Evolutionary conservation across 768 basidiomycete species (phyloP).

Genomic region (Krasilnikovozyma curviuscula): DNA sequence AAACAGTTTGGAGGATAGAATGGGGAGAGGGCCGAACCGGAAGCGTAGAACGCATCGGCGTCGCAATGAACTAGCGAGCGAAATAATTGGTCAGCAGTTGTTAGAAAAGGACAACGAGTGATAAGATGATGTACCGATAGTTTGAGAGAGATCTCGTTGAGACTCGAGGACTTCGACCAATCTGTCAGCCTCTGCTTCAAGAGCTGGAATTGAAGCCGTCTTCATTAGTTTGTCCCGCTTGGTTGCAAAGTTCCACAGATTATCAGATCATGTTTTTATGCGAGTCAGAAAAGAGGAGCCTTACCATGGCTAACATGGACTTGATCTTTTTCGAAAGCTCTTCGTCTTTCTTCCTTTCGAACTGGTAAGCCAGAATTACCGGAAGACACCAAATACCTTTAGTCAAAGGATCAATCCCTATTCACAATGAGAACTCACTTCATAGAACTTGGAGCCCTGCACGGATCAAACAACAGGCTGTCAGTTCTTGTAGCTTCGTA

Average conservation of each 20-base stretch:
- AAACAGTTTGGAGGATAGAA: not conserved
- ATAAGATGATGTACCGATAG: no score
- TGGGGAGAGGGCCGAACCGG: constrained; percentile 21
- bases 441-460: constrained; percentile 70
- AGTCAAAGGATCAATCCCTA: not conserved
- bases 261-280: no score
- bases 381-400: no score
- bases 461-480: not conserved
- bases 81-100: no score
- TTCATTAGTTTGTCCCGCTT: constrained; percentile 38
- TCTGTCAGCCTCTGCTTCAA: constrained; percentile 52
- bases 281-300: no score
- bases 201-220: constrained; percentile 30
- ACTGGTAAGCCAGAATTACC: constrained; percentile 34
- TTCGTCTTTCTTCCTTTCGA: constrained; percentile 77
- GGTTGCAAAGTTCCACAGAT: no score
- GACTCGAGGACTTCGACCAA: constrained; percentile 49
- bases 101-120: no score
- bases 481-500: not conserved
- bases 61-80: constrained; percentile 96
- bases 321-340: constrained; percentile 60
- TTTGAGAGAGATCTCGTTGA: constrained; percentile 57
- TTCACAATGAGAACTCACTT: constrained; percentile 30
- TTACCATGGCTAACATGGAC: constrained; percentile 39
- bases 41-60: constrained; percentile 85